Evolutionary conservation across 306 rosid genomes (phyloP).

Genomic region (Begonia loranthoides): DNA sequence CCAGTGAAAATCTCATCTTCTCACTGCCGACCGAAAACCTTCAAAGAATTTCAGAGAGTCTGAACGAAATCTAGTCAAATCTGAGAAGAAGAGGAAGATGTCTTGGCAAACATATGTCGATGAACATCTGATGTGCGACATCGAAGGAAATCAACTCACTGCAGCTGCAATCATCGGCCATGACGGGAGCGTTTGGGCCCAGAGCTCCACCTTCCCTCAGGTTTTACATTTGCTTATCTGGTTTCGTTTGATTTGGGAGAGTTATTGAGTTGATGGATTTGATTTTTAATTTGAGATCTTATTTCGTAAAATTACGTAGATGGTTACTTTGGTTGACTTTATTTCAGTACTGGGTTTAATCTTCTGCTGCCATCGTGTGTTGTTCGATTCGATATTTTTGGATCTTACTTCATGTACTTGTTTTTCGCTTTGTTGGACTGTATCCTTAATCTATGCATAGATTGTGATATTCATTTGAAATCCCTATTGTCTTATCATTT

Average conservation of each 20-base stretch:
- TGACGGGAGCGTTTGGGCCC: slow-evolving; percentile 67
- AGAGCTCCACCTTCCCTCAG: slow-evolving; percentile 53
- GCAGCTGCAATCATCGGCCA: slow-evolving; percentile 55
- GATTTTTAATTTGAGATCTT: slow-evolving; percentile 6
- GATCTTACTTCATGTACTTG: no score
- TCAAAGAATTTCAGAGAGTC: no score
- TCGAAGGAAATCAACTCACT: slow-evolving; percentile 41
- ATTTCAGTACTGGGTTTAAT: slow-evolving; percentile 1
- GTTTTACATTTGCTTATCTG: slow-evolving; percentile 3
- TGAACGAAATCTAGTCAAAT: no score
- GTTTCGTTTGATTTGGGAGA: neutral
- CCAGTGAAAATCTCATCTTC: no score
- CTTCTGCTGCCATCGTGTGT: neutral
- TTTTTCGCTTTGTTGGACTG: no score
- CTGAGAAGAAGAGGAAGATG: slow-evolving; percentile 18
- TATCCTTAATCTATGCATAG: no score
- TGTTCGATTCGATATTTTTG: neutral
- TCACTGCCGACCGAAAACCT: no score
- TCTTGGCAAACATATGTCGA: slow-evolving; percentile 71
- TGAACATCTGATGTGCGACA: slow-evolving; percentile 57
- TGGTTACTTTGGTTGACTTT: slow-evolving; percentile 1
- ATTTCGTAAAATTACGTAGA: neutral
- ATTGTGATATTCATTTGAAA: no score
- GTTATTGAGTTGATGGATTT: slow-evolving; percentile 1
- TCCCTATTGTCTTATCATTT: no score